Evolutionary conservation across 148 eudicot species (phyloP), one percentile per base, ranked within the genome.

Genomic region (Nyssa sinensis): DNA sequence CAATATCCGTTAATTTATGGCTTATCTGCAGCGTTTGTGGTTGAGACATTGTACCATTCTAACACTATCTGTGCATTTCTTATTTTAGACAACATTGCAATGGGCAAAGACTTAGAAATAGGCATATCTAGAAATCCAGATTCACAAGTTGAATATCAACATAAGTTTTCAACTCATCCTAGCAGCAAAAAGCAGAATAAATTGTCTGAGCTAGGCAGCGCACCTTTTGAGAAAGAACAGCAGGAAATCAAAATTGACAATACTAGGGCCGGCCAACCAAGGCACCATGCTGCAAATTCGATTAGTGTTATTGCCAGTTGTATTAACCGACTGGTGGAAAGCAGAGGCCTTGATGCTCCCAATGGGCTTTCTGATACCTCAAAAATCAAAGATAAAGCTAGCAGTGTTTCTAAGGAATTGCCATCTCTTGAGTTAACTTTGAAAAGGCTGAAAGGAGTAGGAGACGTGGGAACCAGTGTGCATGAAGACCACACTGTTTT

Each of bases 381-480:
- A 44, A 31, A 27, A 66, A 77, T 62, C 70, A 59, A 70, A 55
- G 70, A 70, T 55, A 63, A 63, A 64, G 53, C 71, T 51, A 51
- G 47, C 32, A 17, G 41, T 57, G 68, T n/a, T 64, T 53, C 32
- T 23, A 53, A 44, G 58, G 71, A 62, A 64, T 62, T 58, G 4
- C 80, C 80, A 28, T 71, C 65, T 14, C 80, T 70, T 64, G 80
- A 70, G 39, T 58, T 70, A n/a, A 70, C 51, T 77, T 64, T 77
- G 23, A 55, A 64, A 57, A 67, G 64, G 49, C 30, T 35, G 67
- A 64, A 57, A 64, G 57, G 25, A 2, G 71, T 35, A 1, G 41
- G 53, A 58, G 69, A 77, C 37, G 68, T 66, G 21, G 69, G 53
- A 5, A 59, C 69, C 21, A 70, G 57, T 35, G 35, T 12, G 14